phyloP scores from a whole-genome alignment of 2,329 filamentous ascomycete species.

The Capronia americana region DNA sequence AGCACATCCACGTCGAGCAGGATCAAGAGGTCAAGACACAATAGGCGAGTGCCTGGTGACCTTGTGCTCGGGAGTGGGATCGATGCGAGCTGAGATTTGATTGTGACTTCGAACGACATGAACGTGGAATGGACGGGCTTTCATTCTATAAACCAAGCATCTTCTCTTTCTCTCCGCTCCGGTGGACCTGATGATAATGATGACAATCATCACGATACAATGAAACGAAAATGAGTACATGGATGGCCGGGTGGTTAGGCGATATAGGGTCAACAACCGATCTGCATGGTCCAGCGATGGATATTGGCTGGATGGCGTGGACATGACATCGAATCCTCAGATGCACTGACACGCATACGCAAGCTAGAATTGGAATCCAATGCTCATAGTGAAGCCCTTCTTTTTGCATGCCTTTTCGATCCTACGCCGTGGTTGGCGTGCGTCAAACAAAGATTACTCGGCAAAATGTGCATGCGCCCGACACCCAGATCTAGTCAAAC shows the following conservation, averaged over 20 bases:
- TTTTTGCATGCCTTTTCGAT: neutral
- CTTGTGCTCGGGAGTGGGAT: neutral
- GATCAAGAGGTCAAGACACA: conserved; percentile 75
- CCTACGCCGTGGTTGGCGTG: too few species aligned
- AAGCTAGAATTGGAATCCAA: conserved; percentile 1
- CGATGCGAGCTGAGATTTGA: conserved; percentile 3
- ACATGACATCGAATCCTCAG: neutral
- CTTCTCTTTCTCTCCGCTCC: neutral
- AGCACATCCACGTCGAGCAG: conserved; percentile 78
- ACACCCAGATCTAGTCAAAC: neutral
- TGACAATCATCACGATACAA: neutral
- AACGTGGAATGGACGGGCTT: conserved; percentile 3
- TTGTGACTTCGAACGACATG: neutral
- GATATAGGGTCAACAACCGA: neutral
- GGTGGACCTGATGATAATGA: conserved; percentile 8
- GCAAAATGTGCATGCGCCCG: too few species aligned
- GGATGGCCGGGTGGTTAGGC: neutral
- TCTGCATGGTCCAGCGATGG: neutral
- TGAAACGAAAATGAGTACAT: neutral
- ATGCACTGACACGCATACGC: neutral
- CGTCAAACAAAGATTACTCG: too few species aligned
- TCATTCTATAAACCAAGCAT: conserved; percentile 3
- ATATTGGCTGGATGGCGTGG: neutral
- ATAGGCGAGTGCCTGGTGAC: conserved; percentile 51
- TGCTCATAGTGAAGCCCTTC: neutral